These are phyloP conservation scores for Tephrocybe sp. DNA, from an alignment of 768 basidiomycete genomes.

Conservation along the genomic window DNA sequence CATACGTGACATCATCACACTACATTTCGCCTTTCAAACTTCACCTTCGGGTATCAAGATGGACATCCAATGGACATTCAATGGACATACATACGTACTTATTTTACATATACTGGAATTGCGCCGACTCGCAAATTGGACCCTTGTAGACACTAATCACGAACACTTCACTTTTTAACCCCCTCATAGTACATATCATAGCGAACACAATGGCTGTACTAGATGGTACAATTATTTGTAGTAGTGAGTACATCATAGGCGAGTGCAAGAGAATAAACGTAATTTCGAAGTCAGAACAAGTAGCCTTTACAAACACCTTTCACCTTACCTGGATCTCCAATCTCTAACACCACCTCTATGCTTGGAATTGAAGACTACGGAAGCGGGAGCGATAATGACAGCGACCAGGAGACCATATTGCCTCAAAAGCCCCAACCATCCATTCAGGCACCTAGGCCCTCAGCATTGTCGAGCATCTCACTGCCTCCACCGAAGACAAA, in stretches of 20 bases:
- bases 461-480: slow-evolving; percentile 17
- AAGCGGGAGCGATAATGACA: slow-evolving; percentile 64
- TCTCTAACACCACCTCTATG: slow-evolving; percentile 34
- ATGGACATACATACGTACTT: too few relatives aligned
- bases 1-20: background rate
- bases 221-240: too few relatives aligned
- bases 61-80: slow-evolving; percentile 14
- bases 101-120: slow-evolving; percentile 1
- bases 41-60: slow-evolving; percentile 6
- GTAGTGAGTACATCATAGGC: too few relatives aligned
- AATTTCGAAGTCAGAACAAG: background rate
- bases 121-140: background rate
- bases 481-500: slow-evolving; percentile 34
- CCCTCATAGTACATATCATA: too few relatives aligned
- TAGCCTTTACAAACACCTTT: background rate
- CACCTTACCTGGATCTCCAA: background rate
- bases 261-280: too few relatives aligned
- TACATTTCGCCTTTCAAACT: too few relatives aligned
- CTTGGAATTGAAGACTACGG: slow-evolving; percentile 78
- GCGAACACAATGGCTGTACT: too few relatives aligned
- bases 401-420: slow-evolving; percentile 27
- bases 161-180: too few relatives aligned
- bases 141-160: background rate
- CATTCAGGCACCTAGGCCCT: slow-evolving; percentile 11
- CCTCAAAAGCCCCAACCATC: slow-evolving; percentile 9